Evolutionary conservation across 306 rosid species (phyloP), one percentile per base, ranked within the genome.

Genomic region (Fagus crenata): DNA sequence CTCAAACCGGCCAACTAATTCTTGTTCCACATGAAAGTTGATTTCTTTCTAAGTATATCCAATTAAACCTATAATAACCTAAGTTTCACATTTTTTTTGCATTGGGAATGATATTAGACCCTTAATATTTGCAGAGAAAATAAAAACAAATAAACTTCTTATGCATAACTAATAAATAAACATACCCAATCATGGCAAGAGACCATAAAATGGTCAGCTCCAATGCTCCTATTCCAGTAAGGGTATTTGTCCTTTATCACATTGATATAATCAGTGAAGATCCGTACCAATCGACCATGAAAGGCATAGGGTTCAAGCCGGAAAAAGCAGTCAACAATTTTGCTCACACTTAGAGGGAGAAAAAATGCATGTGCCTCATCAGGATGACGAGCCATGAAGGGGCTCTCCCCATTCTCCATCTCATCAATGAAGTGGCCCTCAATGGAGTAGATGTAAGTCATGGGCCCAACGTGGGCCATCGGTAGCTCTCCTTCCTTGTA

Each of bases 401-500:
- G 90, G 85, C 89, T 81, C 36, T 13, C 36, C 2, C 32, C 60
- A 1, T 71, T 76, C 1, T 84, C 93, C 54, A 93, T 69, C 78
- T 90, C 97, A 22, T 84, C 82, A 39, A 93, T 90, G 63, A 93
- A 85, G 18, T 89, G 93, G 0, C 97, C 97, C 37, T 88, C 96
- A 0, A 90, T 82, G 4, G 91, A 73, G 40, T 91, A 93, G 2
- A 93, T 90, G 73, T 87, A 73, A 7, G 33, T 73, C 87, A 81
- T 42, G 0, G 97, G 96, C 73, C 97, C 91, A 6, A 35, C 15
- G 51, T 91, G 98, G 1, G 67, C 32, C 53, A 93, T 51, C 0
- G 98, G 97, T 9, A 53, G 78, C 70, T 90, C 92, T 2, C 98
- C 98, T 87, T 93, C 98, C 73, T 63, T 87, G 84, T 90, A 93